A percentile compares a stretch with the other conserved stretches of the same genome.
Evolutionary conservation across 768 basidiomycete species (phyloP).

Genomic region (Pulveroboletus sp.): DNA sequence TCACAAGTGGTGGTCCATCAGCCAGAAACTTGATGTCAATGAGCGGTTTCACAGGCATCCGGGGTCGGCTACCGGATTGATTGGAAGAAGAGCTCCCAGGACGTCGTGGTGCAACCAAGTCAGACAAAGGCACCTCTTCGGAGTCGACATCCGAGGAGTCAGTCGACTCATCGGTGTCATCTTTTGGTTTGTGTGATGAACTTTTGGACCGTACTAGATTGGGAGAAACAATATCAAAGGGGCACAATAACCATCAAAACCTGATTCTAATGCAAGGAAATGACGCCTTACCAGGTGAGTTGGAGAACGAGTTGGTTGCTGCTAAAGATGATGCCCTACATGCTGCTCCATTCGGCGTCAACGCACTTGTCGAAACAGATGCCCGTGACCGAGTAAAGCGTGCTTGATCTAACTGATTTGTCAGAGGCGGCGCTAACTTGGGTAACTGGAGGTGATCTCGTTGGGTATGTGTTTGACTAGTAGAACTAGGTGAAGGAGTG

Average conservation of each 20-base stretch:
- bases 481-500: background rate
- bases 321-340: constrained; percentile 44
- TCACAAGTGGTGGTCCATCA: constrained; percentile 34
- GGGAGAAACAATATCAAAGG: background rate
- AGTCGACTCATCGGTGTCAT: constrained; percentile 23
- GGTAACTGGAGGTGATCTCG: constrained; percentile 11
- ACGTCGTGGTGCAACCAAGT: constrained; percentile 54
- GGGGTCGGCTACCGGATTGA: constrained; percentile 21
- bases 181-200: constrained; percentile 2
- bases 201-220: constrained; percentile 5
- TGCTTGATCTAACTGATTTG: constrained; percentile 2
- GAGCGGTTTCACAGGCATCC: constrained; percentile 40
- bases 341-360: constrained; percentile 48
- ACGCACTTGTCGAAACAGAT: constrained; percentile 55
- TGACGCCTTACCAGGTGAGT: constrained; percentile 27
- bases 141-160: constrained; percentile 41
- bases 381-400: constrained; percentile 37
- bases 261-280: background rate
- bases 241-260: background rate
- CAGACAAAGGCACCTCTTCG: constrained; percentile 61
- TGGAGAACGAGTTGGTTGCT: constrained; percentile 27
- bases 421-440: constrained; percentile 30
- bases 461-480: background rate
- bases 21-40: constrained; percentile 34
- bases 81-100: constrained; percentile 57